phyloP scores from a whole-genome alignment of 2,329 filamentous ascomycete genomes.

The Aschersonia sp. region DNA sequence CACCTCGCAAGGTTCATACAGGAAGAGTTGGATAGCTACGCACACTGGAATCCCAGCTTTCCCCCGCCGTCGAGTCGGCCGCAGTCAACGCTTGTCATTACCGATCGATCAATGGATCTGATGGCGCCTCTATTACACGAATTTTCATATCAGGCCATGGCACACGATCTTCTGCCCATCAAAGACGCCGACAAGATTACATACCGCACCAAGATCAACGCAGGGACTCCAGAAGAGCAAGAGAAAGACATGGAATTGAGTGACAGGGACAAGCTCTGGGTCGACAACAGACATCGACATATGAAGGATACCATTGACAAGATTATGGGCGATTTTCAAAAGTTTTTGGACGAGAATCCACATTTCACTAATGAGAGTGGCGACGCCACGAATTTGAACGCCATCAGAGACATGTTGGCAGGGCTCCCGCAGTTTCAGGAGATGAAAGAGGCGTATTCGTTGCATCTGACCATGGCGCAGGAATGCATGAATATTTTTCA shows the following conservation, averaged over 20 bases:
- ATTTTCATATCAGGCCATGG: conserved; percentile 98
- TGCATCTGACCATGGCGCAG: conserved; percentile 93
- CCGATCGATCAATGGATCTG: conserved; percentile 86
- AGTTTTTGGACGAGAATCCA: conserved; percentile 79
- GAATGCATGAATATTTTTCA: conserved; percentile 94
- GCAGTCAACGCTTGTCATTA: conserved; percentile 69
- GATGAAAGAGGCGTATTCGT: conserved; percentile 86
- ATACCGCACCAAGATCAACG: conserved; percentile 67
- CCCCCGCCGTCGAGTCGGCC: conserved; percentile 67
- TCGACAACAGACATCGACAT: conserved; percentile 83
- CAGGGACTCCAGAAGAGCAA: conserved; percentile 54
- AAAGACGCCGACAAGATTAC: conserved; percentile 79
- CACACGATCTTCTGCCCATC: conserved; percentile 79
- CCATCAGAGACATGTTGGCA: conserved; percentile 94
- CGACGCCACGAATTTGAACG: conserved; percentile 64
- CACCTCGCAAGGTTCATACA: conserved; percentile 87
- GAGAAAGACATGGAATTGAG: conserved; percentile 83
- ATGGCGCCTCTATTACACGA: conserved; percentile 82
- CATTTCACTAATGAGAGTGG: conserved; percentile 65
- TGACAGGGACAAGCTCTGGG: conserved; percentile 89
- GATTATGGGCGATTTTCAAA: conserved; percentile 81
- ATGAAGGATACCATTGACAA: conserved; percentile 98
- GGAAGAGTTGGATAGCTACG: conserved; percentile 79
- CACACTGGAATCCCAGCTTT: conserved; percentile 62
- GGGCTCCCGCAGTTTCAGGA: conserved; percentile 89